Evolutionary conservation across 148 eudicot genomes (phyloP).

Genomic region (Rhododendron ferrugineum): DNA sequence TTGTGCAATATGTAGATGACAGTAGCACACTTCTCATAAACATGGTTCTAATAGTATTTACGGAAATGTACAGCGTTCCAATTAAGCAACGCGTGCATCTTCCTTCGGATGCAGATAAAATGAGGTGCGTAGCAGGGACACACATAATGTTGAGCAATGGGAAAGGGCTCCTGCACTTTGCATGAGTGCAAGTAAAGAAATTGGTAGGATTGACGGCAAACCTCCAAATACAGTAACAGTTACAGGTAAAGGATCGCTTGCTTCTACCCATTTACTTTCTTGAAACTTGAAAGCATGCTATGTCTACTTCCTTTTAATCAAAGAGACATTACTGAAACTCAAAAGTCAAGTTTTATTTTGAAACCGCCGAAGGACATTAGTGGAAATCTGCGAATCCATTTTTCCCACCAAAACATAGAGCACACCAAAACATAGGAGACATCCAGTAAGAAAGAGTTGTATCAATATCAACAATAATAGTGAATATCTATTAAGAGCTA

Average conservation of each 20-base stretch:
- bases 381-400: not conserved
- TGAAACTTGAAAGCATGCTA: not conserved
- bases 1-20: not conserved
- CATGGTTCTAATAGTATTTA: not conserved
- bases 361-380: not conserved
- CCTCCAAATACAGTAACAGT: not conserved
- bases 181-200: not conserved
- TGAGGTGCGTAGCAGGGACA: not conserved
- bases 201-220: not conserved
- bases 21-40: not conserved
- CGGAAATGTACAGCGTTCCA: not conserved
- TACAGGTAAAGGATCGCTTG: not conserved
- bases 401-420: not conserved
- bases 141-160: not conserved
- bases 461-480: not conserved
- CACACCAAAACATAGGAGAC: not conserved
- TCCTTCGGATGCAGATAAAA: not conserved
- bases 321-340: not conserved
- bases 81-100: not conserved
- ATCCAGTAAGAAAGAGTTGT: not conserved
- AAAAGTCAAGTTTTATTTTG: not conserved
- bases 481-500: not conserved
- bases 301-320: not conserved
- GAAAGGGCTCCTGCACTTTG: not conserved
- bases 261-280: not conserved